A percentile compares a stretch with the other conserved stretches of the same genome.
Evolutionary conservation across 805 yeast species (phyloP).

Genomic region (Candida morakotiae): DNA sequence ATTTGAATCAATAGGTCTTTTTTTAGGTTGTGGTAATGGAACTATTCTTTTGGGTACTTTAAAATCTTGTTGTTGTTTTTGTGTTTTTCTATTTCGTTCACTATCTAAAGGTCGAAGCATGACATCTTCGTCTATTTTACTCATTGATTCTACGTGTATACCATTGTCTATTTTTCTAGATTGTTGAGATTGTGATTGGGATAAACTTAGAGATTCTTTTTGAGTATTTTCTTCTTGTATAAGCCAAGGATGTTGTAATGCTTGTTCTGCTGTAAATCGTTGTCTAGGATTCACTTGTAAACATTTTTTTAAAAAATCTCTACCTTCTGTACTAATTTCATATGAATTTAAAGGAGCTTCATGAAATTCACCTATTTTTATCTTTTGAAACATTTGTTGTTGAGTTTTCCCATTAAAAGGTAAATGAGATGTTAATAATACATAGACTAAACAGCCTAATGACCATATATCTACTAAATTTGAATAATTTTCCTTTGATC

Average conservation of each 20-base stretch:
- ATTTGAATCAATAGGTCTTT: conserved; percentile 5
- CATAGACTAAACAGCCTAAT: conserved; percentile 90
- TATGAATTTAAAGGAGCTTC: conserved; percentile 67
- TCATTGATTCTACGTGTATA: conserved; percentile 29
- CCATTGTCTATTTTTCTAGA: conserved; percentile 41
- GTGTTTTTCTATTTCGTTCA: conserved; percentile 19
- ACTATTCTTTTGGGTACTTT: conserved; percentile 42
- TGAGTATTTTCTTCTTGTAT: conserved; percentile 19
- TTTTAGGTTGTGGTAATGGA: conserved; percentile 33
- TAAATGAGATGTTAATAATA: conserved; percentile 83
- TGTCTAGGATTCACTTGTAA: conserved; percentile 72
- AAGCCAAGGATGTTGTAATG: conserved; percentile 84
- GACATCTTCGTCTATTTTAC: conserved; percentile 39
- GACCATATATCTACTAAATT: conserved; percentile 97
- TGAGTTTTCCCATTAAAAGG: conserved; percentile 95
- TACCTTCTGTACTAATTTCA: conserved; percentile 62
- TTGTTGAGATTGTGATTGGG: conserved; percentile 71
- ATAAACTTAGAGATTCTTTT: conserved; percentile 49
- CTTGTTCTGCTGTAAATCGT: conserved; percentile 72
- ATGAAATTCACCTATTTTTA: conserved; percentile 74
- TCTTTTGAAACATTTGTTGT: conserved; percentile 74
- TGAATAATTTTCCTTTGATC: conserved; percentile 49
- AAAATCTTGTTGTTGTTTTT: conserved; percentile 30
- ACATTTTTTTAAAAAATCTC: conserved; percentile 65
- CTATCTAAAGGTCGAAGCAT: conserved; percentile 40